These are phyloP conservation scores for Naganishia onofrii DNA, from an alignment of 768 basidiomycete genomes.

Conservation along the genomic window DNA sequence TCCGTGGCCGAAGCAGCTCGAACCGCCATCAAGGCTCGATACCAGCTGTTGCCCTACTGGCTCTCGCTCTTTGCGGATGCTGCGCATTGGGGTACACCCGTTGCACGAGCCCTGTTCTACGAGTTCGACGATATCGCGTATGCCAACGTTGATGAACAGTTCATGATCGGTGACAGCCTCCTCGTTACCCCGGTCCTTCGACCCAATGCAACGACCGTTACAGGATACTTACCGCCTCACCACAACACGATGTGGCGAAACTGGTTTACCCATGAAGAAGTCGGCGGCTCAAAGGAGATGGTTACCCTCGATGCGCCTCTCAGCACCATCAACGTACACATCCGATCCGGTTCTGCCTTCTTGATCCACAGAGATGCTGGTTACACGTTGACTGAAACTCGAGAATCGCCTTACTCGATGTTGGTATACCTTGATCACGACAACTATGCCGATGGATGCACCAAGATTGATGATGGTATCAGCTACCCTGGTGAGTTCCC, in stretches of 20 bases:
- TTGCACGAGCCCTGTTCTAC: constrained; percentile 71
- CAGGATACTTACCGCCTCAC: constrained; percentile 54
- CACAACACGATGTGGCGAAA: constrained; percentile 38
- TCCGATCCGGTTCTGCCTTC: constrained; percentile 67
- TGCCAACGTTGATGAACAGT: constrained; percentile 56
- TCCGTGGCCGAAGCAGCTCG: constrained; percentile 72
- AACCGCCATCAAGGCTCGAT: constrained; percentile 68
- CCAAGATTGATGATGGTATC: constrained; percentile 70
- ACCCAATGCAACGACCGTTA: constrained; percentile 67
- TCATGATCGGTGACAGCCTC: constrained; percentile 67
- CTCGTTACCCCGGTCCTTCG: constrained; percentile 72
- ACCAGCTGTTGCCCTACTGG: constrained; percentile 75
- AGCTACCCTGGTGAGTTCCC: constrained; percentile 36
- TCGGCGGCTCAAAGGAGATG: constrained; percentile 55
- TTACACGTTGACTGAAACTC: constrained; percentile 69
- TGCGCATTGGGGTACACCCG: constrained; percentile 54
- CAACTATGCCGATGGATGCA: constrained; percentile 61
- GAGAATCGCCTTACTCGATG: constrained; percentile 62
- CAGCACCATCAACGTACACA: constrained; percentile 71
- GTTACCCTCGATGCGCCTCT: constrained; percentile 63
- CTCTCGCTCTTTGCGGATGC: constrained; percentile 40
- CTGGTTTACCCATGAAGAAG: constrained; percentile 49
- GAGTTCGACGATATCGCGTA: constrained; percentile 69
- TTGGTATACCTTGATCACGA: constrained; percentile 60
- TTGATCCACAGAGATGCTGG: constrained; percentile 64